Percentiles rank a stretch among this genome's conserved stretches.
phyloP scores from a whole-genome alignment of 805 yeast genomes.

The Komagataella phaffii region DNA sequence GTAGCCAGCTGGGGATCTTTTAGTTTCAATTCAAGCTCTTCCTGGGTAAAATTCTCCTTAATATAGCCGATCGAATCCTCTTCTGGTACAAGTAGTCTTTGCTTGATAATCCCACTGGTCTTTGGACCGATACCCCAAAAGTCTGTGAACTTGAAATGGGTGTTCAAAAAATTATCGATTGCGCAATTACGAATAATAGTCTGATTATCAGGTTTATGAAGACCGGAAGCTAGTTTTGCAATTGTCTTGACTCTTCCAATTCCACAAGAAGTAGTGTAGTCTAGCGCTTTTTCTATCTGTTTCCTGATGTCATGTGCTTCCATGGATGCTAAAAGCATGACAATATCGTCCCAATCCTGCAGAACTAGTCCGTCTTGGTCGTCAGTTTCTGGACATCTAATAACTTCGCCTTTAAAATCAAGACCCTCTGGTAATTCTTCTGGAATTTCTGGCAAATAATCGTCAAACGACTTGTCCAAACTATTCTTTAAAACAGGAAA shows the following conservation, averaged over 20 bases:
- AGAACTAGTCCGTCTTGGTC: slow-evolving; percentile 2
- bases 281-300: slow-evolving; percentile 37
- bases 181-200: slow-evolving; percentile 48
- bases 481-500: slow-evolving; percentile 30
- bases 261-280: slow-evolving; percentile 88
- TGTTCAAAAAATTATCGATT: slow-evolving; percentile 38
- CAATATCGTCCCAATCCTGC: slow-evolving; percentile 73
- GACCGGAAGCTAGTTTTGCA: slow-evolving; percentile 82
- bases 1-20: slow-evolving; percentile 35
- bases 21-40: slow-evolving; percentile 19
- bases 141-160: slow-evolving; percentile 48
- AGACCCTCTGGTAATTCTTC: slow-evolving; percentile 15
- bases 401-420: slow-evolving; percentile 7
- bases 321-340: slow-evolving; percentile 53
- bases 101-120: slow-evolving; percentile 46
- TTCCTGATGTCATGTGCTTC: slow-evolving; percentile 40
- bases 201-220: slow-evolving; percentile 75
- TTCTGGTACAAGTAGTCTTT: slow-evolving; percentile 36
- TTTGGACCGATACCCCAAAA: slow-evolving; percentile 92
- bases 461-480: slow-evolving; percentile 3
- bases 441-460: slow-evolving; percentile 28
- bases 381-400: neutral
- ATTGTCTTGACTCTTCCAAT: slow-evolving; percentile 61
- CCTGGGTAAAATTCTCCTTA: slow-evolving; percentile 29
- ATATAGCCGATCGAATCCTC: slow-evolving; percentile 34